A percentile compares a stretch with the other conserved stretches of the same genome.
Conservation (phyloP, 306 rosid genomes). For the Castanea sativa region DNA sequence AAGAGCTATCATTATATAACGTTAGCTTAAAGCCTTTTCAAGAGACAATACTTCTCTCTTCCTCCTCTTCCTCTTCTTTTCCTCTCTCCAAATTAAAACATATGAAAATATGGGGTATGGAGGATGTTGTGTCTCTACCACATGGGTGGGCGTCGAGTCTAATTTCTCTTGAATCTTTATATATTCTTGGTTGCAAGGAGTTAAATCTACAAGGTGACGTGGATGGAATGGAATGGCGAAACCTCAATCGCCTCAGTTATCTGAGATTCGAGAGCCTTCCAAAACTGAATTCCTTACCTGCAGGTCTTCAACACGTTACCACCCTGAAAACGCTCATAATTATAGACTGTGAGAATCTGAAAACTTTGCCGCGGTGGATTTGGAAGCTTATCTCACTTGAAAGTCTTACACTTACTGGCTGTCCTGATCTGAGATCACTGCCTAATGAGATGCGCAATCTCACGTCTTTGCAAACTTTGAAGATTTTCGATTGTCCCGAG, state of each 20-base stretch:
- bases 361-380: neutral
- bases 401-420: rapidly evolving
- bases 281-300: neutral
- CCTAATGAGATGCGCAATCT: neutral
- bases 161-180: rapidly evolving
- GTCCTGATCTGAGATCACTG: neutral
- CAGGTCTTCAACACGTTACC: neutral
- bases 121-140: no score
- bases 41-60: neutral
- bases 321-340: rapidly evolving
- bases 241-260: neutral
- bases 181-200: rapidly evolving
- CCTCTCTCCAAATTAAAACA: no score
- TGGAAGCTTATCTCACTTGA: neutral
- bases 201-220: no score
- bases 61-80: no score
- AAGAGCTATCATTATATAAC: neutral
- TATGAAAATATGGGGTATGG: rapidly evolving
- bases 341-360: neutral
- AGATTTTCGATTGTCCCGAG: neutral
- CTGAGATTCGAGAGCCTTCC: rapidly evolving
- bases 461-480: neutral
- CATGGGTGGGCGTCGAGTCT: no score
- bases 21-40: neutral
- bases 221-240: neutral